These are phyloP conservation scores for Fomitiporia mediterranea DNA, from an alignment of 1,284 basidiomycete species.

Conservation along the genomic window DNA sequence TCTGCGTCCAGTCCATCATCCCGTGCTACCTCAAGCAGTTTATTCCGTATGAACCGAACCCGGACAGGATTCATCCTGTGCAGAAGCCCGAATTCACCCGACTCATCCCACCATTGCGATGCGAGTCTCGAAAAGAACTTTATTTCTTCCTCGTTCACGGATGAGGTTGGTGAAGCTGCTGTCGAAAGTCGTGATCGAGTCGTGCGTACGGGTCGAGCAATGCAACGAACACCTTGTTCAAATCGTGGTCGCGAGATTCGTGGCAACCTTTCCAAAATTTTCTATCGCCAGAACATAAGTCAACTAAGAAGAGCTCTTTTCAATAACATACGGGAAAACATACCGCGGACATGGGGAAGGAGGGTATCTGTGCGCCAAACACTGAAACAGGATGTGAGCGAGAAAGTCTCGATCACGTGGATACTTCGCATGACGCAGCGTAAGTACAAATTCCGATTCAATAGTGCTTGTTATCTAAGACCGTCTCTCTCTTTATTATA, in stretches of 20 bases:
- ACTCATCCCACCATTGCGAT: conserved; percentile 94
- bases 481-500: no score
- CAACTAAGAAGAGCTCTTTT: no score
- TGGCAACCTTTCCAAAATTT: neutral
- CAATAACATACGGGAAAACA: no score
- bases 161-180: conserved; percentile 25
- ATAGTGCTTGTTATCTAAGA: no score
- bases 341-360: no score
- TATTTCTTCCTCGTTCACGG: conserved; percentile 79
- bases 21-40: conserved; percentile 55
- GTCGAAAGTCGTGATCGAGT: neutral
- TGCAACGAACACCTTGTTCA: no score
- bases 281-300: no score
- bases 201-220: neutral
- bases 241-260: neutral
- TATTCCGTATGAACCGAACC: conserved; percentile 81
- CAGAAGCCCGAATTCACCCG: conserved; percentile 83
- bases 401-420: no score
- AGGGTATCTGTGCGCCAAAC: no score
- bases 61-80: conserved; percentile 96
- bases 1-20: conserved; percentile 46
- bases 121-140: conserved; percentile 91
- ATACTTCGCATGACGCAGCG: no score
- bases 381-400: no score
- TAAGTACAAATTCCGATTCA: no score